Evolutionary conservation across 305 asterid species (phyloP), one percentile per base, ranked within the genome.

Genomic region (Fraxinus albicans): DNA sequence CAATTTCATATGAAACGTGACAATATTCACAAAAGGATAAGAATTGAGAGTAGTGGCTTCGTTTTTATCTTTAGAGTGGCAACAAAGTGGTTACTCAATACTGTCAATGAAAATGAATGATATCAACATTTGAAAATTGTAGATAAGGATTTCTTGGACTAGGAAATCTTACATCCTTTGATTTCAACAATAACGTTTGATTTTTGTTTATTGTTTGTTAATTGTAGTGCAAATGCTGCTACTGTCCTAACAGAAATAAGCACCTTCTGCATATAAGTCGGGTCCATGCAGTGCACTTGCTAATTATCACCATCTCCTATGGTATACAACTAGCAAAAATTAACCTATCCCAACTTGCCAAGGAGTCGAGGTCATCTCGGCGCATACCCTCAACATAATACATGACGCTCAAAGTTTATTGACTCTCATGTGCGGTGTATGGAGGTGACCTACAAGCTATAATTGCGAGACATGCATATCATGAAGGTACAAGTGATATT

Each of bases 241-340:
- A 79, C 77, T 23, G 27, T 69, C 38, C 34, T 8, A 31, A 1
- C 27, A 33, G 23, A 36, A 76, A 38, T 78, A 73, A 40, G 31
- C 85, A 81, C 83, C 76, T 81, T 78, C 74, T 44, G 65, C 27
- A 58, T 8, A 34, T 25, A 79, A 19, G 19, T 47, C 12, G n/a
- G 31, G 19, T 50, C 55, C 21, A 79, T 70, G 76, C 29, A 6
- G 29, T 58, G 69, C 29, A 58, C 69, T 58, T 19, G 27, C 69
- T 58, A 21, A 58, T 58, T 55, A 2, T 55, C 63, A 15, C 63
- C 6, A 50, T 50, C 63, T 50, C 7, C 63, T 15, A 17, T n/a
- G 65, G 60, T 23, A 55, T n/a, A 55, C 9, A 55, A 55, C 25
- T n/a, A 55, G 25, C 9, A 55, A 55, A 55, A 55, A 55, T 17